These are phyloP conservation scores for Fomitiporia mediterranea DNA, from an alignment of 1,284 basidiomycete species.

Conservation along the genomic window DNA sequence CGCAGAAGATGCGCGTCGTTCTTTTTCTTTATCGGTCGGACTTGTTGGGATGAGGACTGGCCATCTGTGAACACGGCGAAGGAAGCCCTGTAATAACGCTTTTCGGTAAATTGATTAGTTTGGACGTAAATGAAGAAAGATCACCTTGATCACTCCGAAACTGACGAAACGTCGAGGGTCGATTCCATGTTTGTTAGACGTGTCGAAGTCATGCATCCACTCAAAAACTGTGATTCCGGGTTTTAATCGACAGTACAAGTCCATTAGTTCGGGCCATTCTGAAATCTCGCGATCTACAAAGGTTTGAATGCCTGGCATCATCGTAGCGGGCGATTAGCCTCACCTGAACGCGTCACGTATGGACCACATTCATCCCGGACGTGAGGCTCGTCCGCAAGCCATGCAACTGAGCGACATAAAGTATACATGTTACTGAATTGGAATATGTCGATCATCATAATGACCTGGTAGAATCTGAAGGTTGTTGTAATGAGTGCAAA, in stretches of 20 bases:
- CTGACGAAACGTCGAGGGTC: constrained; percentile 94
- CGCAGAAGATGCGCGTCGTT: constrained; percentile 15
- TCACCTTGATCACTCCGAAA: constrained; percentile 96
- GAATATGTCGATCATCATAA: constrained; percentile 95
- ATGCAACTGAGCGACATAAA: constrained; percentile 77
- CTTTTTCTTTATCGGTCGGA: constrained; percentile 15
- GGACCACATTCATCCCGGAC: constrained; percentile 85
- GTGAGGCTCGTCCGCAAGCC: constrained; percentile 77
- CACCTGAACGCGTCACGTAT: constrained; percentile 80
- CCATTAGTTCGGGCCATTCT: constrained; percentile 81
- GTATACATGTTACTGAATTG: constrained; percentile 99
- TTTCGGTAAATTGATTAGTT: background rate
- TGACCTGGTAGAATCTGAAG: constrained; percentile 86
- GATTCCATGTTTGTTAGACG: constrained; percentile 71
- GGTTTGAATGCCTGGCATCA: background rate
- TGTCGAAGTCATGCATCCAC: constrained; percentile 83
- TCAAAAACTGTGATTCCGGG: constrained; percentile 81
- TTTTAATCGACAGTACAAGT: constrained; percentile 83
- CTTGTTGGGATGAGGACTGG: constrained; percentile 60
- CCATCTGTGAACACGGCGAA: constrained; percentile 90
- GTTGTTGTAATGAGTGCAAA: background rate
- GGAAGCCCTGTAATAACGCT: constrained; percentile 64
- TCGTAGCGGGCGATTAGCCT: constrained; percentile 31
- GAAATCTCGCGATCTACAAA: constrained; percentile 45
- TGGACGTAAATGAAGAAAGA: constrained; percentile 7